Conservation (phyloP, 2,329 filamentous ascomycete species). For the Ophiostoma populinum region DNA sequence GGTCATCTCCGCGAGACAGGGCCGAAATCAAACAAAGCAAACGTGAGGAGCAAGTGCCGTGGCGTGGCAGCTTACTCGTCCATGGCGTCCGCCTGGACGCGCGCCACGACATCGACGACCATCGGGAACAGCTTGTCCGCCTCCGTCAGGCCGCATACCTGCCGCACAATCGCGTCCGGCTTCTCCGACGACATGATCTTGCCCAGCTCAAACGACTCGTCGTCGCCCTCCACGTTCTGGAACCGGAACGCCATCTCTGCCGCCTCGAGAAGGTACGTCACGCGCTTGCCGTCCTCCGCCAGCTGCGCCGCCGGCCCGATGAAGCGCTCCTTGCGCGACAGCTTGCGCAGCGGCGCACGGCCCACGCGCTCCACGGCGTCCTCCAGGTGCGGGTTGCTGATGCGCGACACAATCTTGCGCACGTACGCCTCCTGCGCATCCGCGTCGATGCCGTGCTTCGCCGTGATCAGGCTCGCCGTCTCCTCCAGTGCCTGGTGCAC, state of each 20-base stretch:
- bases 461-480: constrained; percentile 70
- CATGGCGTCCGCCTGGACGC: constrained; percentile 51
- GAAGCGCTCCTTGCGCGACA: constrained; percentile 89
- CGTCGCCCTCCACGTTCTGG: constrained; percentile 83
- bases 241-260: constrained; percentile 89
- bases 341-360: constrained; percentile 83
- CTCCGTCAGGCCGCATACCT: constrained; percentile 67
- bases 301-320: constrained; percentile 81
- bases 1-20: no score
- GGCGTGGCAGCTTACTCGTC: constrained; percentile 11
- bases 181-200: constrained; percentile 63
- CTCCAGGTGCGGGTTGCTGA: constrained; percentile 83
- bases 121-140: constrained; percentile 61
- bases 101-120: constrained; percentile 62
- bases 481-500: constrained; percentile 69
- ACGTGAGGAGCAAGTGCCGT: no score
- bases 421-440: constrained; percentile 75
- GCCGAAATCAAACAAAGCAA: no score
- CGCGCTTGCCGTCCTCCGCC: constrained; percentile 60
- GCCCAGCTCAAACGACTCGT: constrained; percentile 73
- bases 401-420: constrained; percentile 78
- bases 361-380: constrained; percentile 91
- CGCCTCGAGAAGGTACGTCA: constrained; percentile 58
- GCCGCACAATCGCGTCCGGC: constrained; percentile 56
- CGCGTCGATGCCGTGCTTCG: constrained; percentile 59